Evolutionary conservation across 768 basidiomycete genomes (phyloP).

Genomic region (Amylocystis lapponica): DNA sequence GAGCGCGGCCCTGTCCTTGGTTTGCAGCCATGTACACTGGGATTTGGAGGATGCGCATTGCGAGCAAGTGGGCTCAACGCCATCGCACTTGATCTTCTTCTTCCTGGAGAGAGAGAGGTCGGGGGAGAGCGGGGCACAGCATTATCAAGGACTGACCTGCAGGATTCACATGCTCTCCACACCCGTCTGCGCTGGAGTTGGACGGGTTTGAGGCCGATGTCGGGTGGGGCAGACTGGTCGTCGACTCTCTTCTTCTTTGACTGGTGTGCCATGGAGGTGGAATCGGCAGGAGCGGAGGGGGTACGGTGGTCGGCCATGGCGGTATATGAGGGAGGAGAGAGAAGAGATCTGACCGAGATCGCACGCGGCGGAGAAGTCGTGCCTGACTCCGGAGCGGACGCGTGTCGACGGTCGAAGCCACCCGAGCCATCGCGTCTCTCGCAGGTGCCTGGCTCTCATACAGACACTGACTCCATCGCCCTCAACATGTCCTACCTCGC

Average conservation of each 20-base stretch:
- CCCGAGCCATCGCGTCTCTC: no score
- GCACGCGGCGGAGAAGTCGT: slow-evolving; percentile 5
- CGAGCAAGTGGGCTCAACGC: slow-evolving; percentile 78
- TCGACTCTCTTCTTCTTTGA: slow-evolving; percentile 81
- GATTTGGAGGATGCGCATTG: slow-evolving; percentile 73
- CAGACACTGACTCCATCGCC: no score
- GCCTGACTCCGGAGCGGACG: not conserved
- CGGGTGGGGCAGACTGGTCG: slow-evolving; percentile 38
- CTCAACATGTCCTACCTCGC: no score
- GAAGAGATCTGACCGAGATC: slow-evolving; percentile 14
- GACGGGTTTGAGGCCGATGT: slow-evolving; percentile 61
- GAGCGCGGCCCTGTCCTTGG: slow-evolving; percentile 84
- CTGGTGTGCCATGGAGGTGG: slow-evolving; percentile 33
- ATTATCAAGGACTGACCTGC: slow-evolving; percentile 47
- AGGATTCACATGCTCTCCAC: slow-evolving; percentile 88
- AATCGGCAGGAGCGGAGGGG: slow-evolving; percentile 16
- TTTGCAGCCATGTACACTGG: slow-evolving; percentile 85
- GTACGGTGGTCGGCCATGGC: slow-evolving; percentile 46
- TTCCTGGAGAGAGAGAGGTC: slow-evolving; percentile 40
- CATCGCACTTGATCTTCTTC: slow-evolving; percentile 94
- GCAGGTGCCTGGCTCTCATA: no score
- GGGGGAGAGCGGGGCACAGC: slow-evolving; percentile 6
- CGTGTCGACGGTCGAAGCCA: no score
- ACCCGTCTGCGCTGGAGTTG: slow-evolving; percentile 76
- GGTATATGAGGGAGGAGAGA: slow-evolving; percentile 27